Evolutionary conservation across 2,329 filamentous ascomycete species (phyloP).

Genomic region (Tolypocladium nubicola): DNA sequence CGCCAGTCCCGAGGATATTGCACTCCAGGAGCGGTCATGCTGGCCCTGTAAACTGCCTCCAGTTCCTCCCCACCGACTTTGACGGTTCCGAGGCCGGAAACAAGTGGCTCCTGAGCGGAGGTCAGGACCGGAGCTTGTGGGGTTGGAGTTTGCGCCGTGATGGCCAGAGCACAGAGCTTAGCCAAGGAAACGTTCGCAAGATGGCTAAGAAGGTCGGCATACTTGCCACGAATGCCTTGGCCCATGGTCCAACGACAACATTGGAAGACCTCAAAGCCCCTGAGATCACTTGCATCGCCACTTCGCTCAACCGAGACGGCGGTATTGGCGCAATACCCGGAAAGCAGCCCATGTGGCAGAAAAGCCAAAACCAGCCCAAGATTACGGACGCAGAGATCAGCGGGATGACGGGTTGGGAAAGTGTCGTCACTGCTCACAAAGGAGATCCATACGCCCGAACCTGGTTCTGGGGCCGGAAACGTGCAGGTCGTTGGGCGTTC

Average conservation of each 20-base stretch:
- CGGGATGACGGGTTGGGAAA: constrained; percentile 88
- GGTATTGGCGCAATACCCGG: constrained; percentile 80
- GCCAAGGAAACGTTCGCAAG: constrained; percentile 78
- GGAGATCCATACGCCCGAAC: constrained; percentile 78
- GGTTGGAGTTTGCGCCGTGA: constrained; percentile 92
- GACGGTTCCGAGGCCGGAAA: constrained; percentile 81
- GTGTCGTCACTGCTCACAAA: constrained; percentile 85
- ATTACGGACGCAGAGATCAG: constrained; percentile 59
- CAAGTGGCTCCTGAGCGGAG: constrained; percentile 90
- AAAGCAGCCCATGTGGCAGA: constrained; percentile 74
- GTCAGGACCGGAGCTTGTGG: constrained; percentile 85
- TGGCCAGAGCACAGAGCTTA: constrained; percentile 86
- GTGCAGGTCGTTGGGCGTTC: constrained; percentile 87
- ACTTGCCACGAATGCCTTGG: constrained; percentile 43
- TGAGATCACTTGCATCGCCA: constrained; percentile 84
- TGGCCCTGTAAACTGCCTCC: constrained; percentile 69
- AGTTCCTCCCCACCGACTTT: constrained; percentile 79
- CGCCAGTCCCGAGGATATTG: constrained; percentile 71
- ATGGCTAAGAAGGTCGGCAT: constrained; percentile 85
- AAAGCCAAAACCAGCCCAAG: constrained; percentile 53
- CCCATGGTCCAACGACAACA: constrained; percentile 50
- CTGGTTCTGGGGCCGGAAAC: constrained; percentile 96
- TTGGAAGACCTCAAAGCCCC: constrained; percentile 77
- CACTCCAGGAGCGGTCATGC: constrained; percentile 85
- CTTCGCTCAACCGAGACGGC: constrained; percentile 86